phyloP scores from a whole-genome alignment of 2,329 filamentous ascomycete genomes.

The Macroventuria anomochaeta region DNA sequence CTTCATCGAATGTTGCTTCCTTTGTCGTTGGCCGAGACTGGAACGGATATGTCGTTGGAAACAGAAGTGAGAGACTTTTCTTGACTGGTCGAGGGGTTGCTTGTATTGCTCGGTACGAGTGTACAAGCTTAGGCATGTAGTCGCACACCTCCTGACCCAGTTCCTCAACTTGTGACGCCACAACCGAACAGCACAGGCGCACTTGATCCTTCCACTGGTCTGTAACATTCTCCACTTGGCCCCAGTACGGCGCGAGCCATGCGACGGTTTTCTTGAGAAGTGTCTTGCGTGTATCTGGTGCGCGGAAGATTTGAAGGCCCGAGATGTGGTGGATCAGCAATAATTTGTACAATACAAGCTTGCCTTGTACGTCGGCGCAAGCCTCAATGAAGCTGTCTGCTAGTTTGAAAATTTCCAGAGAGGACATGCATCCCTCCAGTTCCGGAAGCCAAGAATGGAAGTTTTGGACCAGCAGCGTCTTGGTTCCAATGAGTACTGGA shows the following conservation, averaged over 20 bases:
- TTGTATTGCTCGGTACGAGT: constrained; percentile 83
- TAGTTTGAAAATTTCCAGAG: constrained; percentile 87
- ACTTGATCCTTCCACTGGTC: constrained; percentile 94
- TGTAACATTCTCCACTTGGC: constrained; percentile 72
- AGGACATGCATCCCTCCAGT: constrained; percentile 74
- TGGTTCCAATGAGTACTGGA: constrained; percentile 87
- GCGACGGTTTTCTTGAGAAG: constrained; percentile 81
- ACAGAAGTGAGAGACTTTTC: constrained; percentile 78
- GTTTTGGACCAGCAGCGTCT: constrained; percentile 93
- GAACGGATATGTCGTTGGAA: constrained; percentile 90
- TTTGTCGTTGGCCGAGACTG: constrained; percentile 71
- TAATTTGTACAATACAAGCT: constrained; percentile 89
- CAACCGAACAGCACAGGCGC: constrained; percentile 87
- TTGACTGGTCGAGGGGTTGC: constrained; percentile 66
- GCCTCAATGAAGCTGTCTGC: constrained; percentile 94
- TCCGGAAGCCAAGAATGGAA: constrained; percentile 98
- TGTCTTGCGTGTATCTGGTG: constrained; percentile 75
- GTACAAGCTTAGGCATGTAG: constrained; percentile 88
- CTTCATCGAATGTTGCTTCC: constrained; percentile 77
- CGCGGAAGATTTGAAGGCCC: constrained; percentile 78
- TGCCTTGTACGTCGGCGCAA: constrained; percentile 84
- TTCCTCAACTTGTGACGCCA: constrained; percentile 82
- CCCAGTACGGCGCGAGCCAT: constrained; percentile 96
- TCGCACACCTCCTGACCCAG: constrained; percentile 83
- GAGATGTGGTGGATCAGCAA: constrained; percentile 92